Conservation (phyloP, 148 eudicot genomes). For the Drosera capensis region DNA sequence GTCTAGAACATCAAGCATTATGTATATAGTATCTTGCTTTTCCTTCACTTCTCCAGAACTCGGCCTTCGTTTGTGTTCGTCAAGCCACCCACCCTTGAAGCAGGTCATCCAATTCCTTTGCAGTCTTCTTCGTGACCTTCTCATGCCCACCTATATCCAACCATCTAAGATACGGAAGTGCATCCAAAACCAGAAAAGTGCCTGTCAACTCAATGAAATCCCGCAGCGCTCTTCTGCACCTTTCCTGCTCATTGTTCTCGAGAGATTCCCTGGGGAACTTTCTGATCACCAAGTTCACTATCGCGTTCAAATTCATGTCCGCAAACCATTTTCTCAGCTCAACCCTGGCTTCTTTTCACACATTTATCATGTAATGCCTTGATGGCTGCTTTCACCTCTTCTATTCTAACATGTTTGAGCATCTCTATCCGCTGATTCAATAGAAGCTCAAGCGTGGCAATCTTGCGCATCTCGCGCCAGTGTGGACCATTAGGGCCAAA, state of each 20-base stretch:
- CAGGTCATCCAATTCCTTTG: constrained; percentile 9
- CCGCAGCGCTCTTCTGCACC: constrained; percentile 3
- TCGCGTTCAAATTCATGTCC: constrained; percentile 13
- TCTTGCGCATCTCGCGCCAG: constrained; percentile 31
- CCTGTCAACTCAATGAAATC: constrained; percentile 10
- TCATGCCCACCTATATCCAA: constrained; percentile 24
- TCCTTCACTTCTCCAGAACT: neutral
- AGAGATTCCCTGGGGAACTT: constrained; percentile 6
- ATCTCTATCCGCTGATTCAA: constrained; percentile 12
- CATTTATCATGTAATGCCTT: constrained; percentile 2
- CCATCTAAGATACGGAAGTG: constrained; percentile 13
- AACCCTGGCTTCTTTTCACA: constrained; percentile 3
- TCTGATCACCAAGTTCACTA: constrained; percentile 18
- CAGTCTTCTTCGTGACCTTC: constrained; percentile 12
- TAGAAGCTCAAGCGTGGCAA: constrained; percentile 17
- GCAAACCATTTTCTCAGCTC: constrained; percentile 24
- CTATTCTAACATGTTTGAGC: constrained; percentile 7
- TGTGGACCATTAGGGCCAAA: constrained; percentile 20
- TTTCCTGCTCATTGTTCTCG: constrained; percentile 5
- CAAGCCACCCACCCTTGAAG: constrained; percentile 14
- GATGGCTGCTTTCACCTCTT: constrained; percentile 15
- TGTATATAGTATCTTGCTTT: constrained; percentile 15
- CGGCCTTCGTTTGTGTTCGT: constrained; percentile 9
- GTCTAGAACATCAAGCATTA: constrained; percentile 11
- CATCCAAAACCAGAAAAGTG: constrained; percentile 13